phyloP scores from a whole-genome alignment of 208 protist species.

The Trypanosoma boissoni region DNA sequence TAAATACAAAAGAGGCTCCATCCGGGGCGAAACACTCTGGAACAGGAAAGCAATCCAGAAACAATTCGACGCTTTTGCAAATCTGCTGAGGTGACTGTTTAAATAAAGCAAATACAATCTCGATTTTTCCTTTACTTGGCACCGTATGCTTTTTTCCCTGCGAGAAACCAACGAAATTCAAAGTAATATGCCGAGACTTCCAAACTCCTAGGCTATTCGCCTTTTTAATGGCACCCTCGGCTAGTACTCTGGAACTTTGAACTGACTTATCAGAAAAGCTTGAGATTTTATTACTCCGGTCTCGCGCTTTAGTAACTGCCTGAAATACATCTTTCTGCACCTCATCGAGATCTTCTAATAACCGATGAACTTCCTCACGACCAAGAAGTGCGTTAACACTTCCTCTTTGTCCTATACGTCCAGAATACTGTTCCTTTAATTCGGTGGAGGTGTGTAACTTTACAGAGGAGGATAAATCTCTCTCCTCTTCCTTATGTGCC shows the following conservation, averaged over 20 bases:
- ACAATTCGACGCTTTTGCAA: conserved; percentile 4
- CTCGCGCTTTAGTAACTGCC: background rate
- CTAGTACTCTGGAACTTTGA: background rate
- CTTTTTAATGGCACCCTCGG: conserved; percentile 5
- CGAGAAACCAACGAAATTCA: conserved; percentile 2
- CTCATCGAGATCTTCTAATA: too few relatives aligned
- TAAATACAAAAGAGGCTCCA: conserved; percentile 9
- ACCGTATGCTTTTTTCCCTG: background rate
- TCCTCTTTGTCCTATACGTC: too few relatives aligned
- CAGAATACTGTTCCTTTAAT: background rate
- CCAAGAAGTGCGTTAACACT: too few relatives aligned
- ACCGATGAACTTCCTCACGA: too few relatives aligned
- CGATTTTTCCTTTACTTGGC: background rate
- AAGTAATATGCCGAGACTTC: conserved; percentile 9
- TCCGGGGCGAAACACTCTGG: conserved; percentile 3
- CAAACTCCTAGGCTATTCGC: conserved; percentile 4
- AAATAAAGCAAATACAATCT: conserved; percentile 1
- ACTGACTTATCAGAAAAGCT: background rate
- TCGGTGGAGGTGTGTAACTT: background rate
- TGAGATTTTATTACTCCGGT: background rate
- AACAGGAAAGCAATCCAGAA: conserved; percentile 19
- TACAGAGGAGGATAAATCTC: background rate
- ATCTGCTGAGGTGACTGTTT: conserved; percentile 2
- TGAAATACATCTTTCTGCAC: too few relatives aligned
- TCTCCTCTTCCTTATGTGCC: background rate